Base-by-base conservation (phyloP, 2,329 filamentous ascomycete species). In the Kalaharituber pfeilii region DNA sequence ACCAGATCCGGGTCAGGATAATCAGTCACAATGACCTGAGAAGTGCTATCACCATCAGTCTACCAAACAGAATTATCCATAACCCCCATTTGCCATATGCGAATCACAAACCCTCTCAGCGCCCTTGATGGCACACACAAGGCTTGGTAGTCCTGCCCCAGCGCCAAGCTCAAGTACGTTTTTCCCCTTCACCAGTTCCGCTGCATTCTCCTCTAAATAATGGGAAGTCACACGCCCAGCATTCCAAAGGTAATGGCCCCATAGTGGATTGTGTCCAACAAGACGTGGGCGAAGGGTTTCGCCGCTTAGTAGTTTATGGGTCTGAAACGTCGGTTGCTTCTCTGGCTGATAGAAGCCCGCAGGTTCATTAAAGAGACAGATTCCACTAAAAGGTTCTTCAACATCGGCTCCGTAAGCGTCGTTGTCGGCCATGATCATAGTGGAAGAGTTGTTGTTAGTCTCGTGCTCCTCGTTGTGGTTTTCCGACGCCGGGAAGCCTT, bases 241-340 rank as follows among this genome's bases (percentile, higher is more conserved):
- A 68, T 95, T 93, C 89, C 89, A 96, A 27, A 95, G 76, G 60
- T 84, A 76, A 68, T 95, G 86, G 15, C 86, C 88, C 78, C 93
- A 94, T 13, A 93, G 77, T 24, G 87, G 85, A 71, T 84, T 89
- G 68, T 85, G 81, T 57, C 88, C 88, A 45, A 94, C 85, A 11
- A 95, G 78, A 63, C 84, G 79, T 59, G 94, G 76, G 51, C 72
- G 78, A 60, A 93, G 71, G 26, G 72, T 71, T 59, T 78, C 67
- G 57, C 84, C 84, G 30, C 76, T 78, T 54, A 77, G 71, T 66
- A 89, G 76, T 22, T 74, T 77, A 71, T 93, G 83, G 44, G 78
- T 75, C 59, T 84, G 79, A 58, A 77, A 79, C 2, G 83, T 89
- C 6, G 86, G 80, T 49, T 81, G 77, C 49, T 84, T 84, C 49